Conservation (phyloP, 2,329 filamentous ascomycete species). For the Botryotinia globosa region DNA sequence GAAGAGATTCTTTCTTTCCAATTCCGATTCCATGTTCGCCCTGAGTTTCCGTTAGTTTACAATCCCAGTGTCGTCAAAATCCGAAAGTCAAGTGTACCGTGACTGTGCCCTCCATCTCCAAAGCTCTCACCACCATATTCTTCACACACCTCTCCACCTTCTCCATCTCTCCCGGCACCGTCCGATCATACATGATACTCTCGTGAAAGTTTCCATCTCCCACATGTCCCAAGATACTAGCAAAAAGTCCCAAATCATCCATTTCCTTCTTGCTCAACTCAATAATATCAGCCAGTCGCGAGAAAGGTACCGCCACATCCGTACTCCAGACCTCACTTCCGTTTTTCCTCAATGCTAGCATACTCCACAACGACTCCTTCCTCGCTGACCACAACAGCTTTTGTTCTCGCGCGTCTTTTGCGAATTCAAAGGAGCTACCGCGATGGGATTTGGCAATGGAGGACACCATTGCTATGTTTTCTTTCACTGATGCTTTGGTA, state of each 20-base stretch:
- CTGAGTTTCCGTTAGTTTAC: slow-evolving; percentile 22
- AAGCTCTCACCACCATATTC: slow-evolving; percentile 84
- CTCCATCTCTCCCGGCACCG: slow-evolving; percentile 64
- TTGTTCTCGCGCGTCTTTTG: slow-evolving; percentile 66
- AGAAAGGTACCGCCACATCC: slow-evolving; percentile 80
- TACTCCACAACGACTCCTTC: slow-evolving; percentile 82
- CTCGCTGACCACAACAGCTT: slow-evolving; percentile 75
- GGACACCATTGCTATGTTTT: slow-evolving; percentile 70
- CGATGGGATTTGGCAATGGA: slow-evolving; percentile 63
- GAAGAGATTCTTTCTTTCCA: slow-evolving; percentile 77
- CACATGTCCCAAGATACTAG: slow-evolving; percentile 83
- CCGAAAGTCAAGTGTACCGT: slow-evolving; percentile 48
- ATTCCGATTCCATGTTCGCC: slow-evolving; percentile 85
- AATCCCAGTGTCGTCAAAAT: neutral
- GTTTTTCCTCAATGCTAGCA: slow-evolving; percentile 65
- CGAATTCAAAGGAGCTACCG: slow-evolving; percentile 72
- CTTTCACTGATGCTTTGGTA: slow-evolving; percentile 71
- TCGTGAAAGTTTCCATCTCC: slow-evolving; percentile 95
- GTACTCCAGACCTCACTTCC: slow-evolving; percentile 78
- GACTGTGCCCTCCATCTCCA: slow-evolving; percentile 93
- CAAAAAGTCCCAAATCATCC: slow-evolving; percentile 81
- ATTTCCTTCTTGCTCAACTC: slow-evolving; percentile 88
- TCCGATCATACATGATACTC: slow-evolving; percentile 81
- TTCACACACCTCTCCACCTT: slow-evolving; percentile 80
- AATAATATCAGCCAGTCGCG: slow-evolving; percentile 67